Evolutionary conservation across 192 early-diverging fungal species (phyloP), one percentile per base, ranked within the genome.

Genomic region (Backusella liffmaniae): DNA sequence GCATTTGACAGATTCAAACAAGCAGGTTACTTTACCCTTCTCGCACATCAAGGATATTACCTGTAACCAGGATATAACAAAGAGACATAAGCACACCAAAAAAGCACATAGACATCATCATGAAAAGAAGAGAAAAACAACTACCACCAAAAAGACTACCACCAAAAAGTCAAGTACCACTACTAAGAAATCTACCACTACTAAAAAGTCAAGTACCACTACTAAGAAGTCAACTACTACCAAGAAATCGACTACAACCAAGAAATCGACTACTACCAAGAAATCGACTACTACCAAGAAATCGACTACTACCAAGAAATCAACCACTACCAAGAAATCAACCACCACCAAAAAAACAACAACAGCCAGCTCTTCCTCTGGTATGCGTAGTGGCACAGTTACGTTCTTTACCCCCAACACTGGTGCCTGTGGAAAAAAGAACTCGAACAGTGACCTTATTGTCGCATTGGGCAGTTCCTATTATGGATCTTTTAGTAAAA

Each of bases 401-500:
- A 78, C 77, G 13, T 78, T 67, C 65, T 78, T 78, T 30, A 73
- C 70, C 21, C 77, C 77, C 49, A 73, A 78, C 6, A 72, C 73
- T 77, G 79, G 79, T 42, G 79, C 79, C 12, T 80, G 79, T 49
- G 79, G 79, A 23, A 46, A 73, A 12, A 67, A 67, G 67, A 67
- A 80, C 36, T 26, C 21, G 23, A 23, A 66, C 16, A n/a, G 34
- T 35, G 75, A 73, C 51, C 21, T 66, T 35, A 80, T 80, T 76
- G 72, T 36, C 35, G 79, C 79, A 18, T 41, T 80, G 37, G 21
- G 71, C 49, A 1, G 18, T n/a, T 59, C 37, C 18, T 72, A 81
- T 66, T 85, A 83, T 75, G 83, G 80, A 35, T 70, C 73, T 13
- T 81, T 75, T 39, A 65, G 71, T 36, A 72, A 77, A 51, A 71